Base-by-base conservation (phyloP, 2,329 filamentous ascomycete species). In the Sarocladium brachiariae region DNA sequence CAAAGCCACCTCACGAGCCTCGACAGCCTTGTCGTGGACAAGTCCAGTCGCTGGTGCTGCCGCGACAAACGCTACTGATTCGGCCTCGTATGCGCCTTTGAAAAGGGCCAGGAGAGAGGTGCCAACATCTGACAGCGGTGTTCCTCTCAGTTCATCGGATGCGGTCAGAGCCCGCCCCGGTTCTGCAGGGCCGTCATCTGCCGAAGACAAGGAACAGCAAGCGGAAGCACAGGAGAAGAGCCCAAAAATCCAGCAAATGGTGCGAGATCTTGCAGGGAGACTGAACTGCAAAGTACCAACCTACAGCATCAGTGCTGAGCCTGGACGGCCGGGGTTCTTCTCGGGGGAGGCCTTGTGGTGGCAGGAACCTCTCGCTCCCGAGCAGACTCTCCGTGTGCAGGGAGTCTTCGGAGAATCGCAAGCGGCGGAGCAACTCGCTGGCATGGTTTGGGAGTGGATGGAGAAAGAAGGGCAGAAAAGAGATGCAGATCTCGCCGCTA, bases 381-480 rank as follows among this genome's bases (percentile, higher is more conserved):
- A 55, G 1, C 57, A 54, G 2, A 47, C 72, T 1, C 68, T 68
- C 2, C 25, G 55, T 5, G 66, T 76, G 4, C 50, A 35, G 1
- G 57, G 63, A 4, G 58, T 71, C 8, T 58, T 60, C 3, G 64
- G 68, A 2, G 66, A 63, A 56, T 63, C 60, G 38, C 52, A 59
- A 9, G 63, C 71, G 1, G 70, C 61, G 55, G 62, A 69, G 53
- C 59, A 58, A 50, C 58, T 78, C 3, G 71, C 73, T 0, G 63
- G 68, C 54, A 54, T 57, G 27, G 58, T 77, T 2, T 54, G 76
- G 13, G 53, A 33, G 5, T 68, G 64, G 58, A 53, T 79, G 25
- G 50, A 60, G 50, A 54, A 57, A 37, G 55, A 64, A 50, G 48
- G 55, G 9, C 41, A 50, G 48, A 43, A 2, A 18, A 55, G 58